Evolutionary conservation across 805 yeast species (phyloP).

Genomic region (Starmera caribaea): DNA sequence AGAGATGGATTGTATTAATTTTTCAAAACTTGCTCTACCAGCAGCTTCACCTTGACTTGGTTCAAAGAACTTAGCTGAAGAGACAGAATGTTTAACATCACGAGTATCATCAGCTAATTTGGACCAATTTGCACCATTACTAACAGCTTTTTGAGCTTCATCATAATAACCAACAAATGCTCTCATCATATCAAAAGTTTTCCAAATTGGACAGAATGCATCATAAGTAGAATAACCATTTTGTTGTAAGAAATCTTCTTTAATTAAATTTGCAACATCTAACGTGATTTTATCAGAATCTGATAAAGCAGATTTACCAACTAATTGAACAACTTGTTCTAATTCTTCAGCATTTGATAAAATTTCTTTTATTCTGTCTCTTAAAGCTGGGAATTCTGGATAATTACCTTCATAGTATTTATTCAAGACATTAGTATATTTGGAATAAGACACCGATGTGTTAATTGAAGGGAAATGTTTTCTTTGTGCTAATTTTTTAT

Average conservation of each 20-base stretch:
- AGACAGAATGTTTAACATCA: constrained; percentile 88
- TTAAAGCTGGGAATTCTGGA: constrained; percentile 85
- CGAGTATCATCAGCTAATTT: constrained; percentile 82
- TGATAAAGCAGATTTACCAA: constrained; percentile 95
- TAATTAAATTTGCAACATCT: constrained; percentile 84
- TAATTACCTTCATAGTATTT: constrained; percentile 78
- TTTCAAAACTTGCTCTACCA: constrained; percentile 67
- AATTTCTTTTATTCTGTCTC: constrained; percentile 91
- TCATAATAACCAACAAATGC: constrained; percentile 85
- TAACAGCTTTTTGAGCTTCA: constrained; percentile 95
- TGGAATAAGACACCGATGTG: constrained; percentile 93
- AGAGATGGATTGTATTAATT: constrained; percentile 61
- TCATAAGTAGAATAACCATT: constrained; percentile 98
- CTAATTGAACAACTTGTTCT: constrained; percentile 98
- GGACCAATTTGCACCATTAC: constrained; percentile 91
- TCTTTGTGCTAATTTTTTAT: constrained; percentile 97
- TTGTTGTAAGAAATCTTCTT: constrained; percentile 98
- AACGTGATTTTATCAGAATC: constrained; percentile 95
- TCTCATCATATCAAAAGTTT: constrained; percentile 97
- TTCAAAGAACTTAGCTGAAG: constrained; percentile 92
- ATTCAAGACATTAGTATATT: constrained; percentile 81
- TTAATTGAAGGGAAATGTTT: constrained; percentile 99
- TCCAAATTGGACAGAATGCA: constrained; percentile 99
- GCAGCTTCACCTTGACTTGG: constrained; percentile 86
- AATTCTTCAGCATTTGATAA: constrained; percentile 95